phyloP scores from a whole-genome alignment of 2,329 filamentous ascomycete species.

The Hypoxylon sp. region DNA sequence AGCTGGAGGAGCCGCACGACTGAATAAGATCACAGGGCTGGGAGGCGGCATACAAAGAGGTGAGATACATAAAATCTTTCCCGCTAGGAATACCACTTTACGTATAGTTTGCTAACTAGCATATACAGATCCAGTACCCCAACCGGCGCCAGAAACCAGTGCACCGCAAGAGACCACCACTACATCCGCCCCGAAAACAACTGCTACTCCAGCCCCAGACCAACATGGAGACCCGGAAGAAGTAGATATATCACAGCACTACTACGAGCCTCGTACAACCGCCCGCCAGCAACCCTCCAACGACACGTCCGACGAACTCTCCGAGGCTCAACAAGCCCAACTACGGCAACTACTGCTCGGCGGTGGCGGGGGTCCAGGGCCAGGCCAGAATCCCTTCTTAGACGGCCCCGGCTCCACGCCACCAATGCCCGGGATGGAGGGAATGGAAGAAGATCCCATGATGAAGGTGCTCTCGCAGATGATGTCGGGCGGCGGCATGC shows the following conservation, averaged over 20 bases:
- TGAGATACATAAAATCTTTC: slow-evolving; percentile 47
- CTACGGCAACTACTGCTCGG: slow-evolving; percentile 76
- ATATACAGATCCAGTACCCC: slow-evolving; percentile 51
- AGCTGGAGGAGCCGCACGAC: slow-evolving; percentile 76
- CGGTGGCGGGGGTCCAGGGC: slow-evolving; percentile 39
- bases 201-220: slow-evolving; percentile 53
- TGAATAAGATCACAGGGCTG: slow-evolving; percentile 82
- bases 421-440: slow-evolving; percentile 52
- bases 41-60: slow-evolving; percentile 70
- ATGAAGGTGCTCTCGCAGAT: slow-evolving; percentile 83
- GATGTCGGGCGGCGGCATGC: slow-evolving; percentile 64
- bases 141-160: slow-evolving; percentile 53
- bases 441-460: slow-evolving; percentile 72
- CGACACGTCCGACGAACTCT: slow-evolving; percentile 57
- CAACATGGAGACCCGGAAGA: slow-evolving; percentile 77
- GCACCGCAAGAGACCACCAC: slow-evolving; percentile 51
- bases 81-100: neutral
- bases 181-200: slow-evolving; percentile 51
- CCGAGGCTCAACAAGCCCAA: slow-evolving; percentile 74
- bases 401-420: slow-evolving; percentile 32
- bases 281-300: slow-evolving; percentile 57
- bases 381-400: slow-evolving; percentile 46
- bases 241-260: slow-evolving; percentile 84
- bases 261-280: slow-evolving; percentile 70
- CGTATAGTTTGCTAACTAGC: slow-evolving; percentile 3